Evolutionary conservation across 1,284 basidiomycete species (phyloP), one percentile per base, ranked within the genome.

Genomic region (Ceratobasidium sp.): DNA sequence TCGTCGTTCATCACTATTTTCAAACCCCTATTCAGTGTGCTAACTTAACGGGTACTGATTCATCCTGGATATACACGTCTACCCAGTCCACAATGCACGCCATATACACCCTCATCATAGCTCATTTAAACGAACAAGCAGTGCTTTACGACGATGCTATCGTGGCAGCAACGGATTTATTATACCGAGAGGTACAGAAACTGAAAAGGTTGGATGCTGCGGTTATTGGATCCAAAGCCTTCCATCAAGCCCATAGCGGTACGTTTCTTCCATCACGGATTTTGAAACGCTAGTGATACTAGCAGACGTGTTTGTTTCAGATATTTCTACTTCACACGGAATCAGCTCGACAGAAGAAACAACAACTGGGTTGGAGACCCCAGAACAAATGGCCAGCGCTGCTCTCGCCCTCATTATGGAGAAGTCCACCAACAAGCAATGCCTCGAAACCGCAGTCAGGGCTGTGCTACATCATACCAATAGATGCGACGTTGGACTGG

Each of bases 371-470:
- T 13, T 53, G 15, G 15, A 18, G 13, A 26, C 53, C 33, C 26
- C 13, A 3, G 56, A 61, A 39, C 10, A 23, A 18, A 46, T 60
- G 40, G 70, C 70, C 9, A 46, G 56, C 39, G 9, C 18, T 3
- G 40, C 58, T 39, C 40, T 72, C 7, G 70, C 55, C n/a, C 28
- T 40, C 18, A 33, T 72, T 4, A 60, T 72, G 42, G 15, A 55
- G 12, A 53, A 33, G 49, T 61, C 55, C 1, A 28, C 44, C 26
- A 28, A 61, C 44, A 61, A 60, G 40, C 39, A 46, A 20, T 72
- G 68, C 15, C 33, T 55, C 53, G 68, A 70, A 28, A 56, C 39
- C 4, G 68, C 68, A 2, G 68, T 70, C 4, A 2, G 39, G 2
- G 68, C 68, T 3, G 53, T 56, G 3, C 18, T 70, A 15, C 39